phyloP scores from a whole-genome alignment of 208 protist genomes.

The Borovskyia barvae region DNA sequence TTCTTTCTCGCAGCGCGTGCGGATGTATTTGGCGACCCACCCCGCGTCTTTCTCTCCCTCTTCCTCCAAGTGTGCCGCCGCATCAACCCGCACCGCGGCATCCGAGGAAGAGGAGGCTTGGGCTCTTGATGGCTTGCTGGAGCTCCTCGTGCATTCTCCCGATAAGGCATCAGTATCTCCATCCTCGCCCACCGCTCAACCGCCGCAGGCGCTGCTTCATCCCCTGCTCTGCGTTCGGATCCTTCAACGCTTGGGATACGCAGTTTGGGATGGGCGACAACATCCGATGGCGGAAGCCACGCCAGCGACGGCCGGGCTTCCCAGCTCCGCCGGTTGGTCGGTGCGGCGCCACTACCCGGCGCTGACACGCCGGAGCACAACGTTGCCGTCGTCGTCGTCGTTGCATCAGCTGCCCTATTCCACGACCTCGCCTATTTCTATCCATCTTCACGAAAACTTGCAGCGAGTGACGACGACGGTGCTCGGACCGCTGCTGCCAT shows the following conservation, averaged over 20 bases:
- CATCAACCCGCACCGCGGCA: not conserved
- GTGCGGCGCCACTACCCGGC: conserved; percentile 30
- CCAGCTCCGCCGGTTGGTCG: conserved; percentile 23
- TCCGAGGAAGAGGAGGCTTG: not conserved
- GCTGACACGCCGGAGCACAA: conserved; percentile 11
- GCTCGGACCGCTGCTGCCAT: conserved; percentile 15
- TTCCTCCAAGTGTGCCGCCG: not conserved
- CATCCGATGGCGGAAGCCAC: not conserved
- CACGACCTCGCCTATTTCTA: conserved; percentile 5
- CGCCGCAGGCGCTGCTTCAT: conserved; percentile 27
- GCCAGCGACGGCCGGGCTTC: not conserved
- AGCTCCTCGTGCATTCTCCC: conserved; percentile 4
- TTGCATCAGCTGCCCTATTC: conserved; percentile 1
- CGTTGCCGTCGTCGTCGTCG: conserved; percentile 2
- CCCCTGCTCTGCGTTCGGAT: conserved; percentile 59
- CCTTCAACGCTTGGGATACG: conserved; percentile 43
- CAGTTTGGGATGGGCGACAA: conserved; percentile 16
- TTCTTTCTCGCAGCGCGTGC: conserved; percentile 9
- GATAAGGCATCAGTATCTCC: too few species aligned
- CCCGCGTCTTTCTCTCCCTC: not conserved
- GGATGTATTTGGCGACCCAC: conserved; percentile 4
- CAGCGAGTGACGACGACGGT: conserved; percentile 4
- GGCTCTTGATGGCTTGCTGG: conserved; percentile 12
- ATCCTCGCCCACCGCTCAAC: not conserved
- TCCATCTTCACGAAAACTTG: conserved; percentile 5